Evolutionary conservation across 75 land plant genomes (phyloP).

Genomic region (Isoetes taiwanensis): DNA sequence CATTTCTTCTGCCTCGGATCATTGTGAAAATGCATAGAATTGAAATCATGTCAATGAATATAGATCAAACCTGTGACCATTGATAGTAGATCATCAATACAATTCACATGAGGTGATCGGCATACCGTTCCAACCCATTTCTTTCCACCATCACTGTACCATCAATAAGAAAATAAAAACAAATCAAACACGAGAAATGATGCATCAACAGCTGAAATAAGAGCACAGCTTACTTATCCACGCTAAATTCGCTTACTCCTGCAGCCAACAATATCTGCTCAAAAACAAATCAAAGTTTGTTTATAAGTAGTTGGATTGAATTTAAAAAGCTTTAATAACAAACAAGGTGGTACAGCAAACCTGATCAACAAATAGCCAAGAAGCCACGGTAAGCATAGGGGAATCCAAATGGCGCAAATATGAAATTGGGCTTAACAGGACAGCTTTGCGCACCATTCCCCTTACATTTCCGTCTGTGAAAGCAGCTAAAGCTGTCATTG

Average conservation of each 20-base stretch:
- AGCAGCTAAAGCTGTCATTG: conserved; percentile 46
- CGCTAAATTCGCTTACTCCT: conserved; percentile 16
- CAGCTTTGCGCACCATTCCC: conserved; percentile 39
- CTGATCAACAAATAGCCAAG: conserved; percentile 35
- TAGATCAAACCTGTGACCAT: conserved; percentile 7
- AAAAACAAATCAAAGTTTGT: not conserved
- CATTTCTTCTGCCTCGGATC: not conserved
- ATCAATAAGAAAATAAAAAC: not conserved
- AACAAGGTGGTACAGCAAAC: conserved; percentile 17
- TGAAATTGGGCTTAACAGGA: conserved; percentile 54
- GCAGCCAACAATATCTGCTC: conserved; percentile 10
- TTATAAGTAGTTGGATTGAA: not conserved
- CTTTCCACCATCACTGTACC: conserved; percentile 17
- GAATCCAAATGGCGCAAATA: conserved; percentile 40
- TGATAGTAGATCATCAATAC: conserved; percentile 8
- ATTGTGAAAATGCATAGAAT: not conserved
- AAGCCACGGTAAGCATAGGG: conserved; percentile 27
- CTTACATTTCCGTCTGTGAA: conserved; percentile 26
- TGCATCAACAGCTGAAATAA: not conserved
- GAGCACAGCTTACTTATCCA: conserved; percentile 11
- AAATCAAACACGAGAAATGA: too few relatives aligned
- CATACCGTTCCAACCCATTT: conserved; percentile 10
- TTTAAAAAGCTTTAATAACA: not conserved
- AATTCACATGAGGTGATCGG: not conserved
- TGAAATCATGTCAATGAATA: not conserved